These are phyloP conservation scores for Solanum virginianum DNA, from an alignment of 257 asterid genomes.

Conservation along the genomic window DNA sequence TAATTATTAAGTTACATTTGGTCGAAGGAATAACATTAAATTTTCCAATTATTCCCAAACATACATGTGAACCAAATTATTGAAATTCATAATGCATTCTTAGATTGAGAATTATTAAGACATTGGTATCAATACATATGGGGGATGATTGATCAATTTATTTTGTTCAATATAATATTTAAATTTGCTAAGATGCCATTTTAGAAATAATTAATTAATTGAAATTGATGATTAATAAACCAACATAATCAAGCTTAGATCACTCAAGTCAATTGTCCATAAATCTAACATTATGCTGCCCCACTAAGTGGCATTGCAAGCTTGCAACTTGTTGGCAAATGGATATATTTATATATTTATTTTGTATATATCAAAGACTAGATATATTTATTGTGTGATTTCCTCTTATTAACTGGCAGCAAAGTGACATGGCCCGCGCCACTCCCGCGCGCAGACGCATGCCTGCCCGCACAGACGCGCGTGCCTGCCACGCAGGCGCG, in stretches of 20 bases:
- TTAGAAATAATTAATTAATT: neutral
- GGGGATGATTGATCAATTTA: neutral
- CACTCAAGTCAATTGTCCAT: neutral
- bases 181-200: neutral
- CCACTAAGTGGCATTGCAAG: neutral
- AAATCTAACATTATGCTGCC: neutral
- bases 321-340: neutral
- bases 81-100: neutral
- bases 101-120: neutral
- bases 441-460: too few species aligned
- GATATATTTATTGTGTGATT: neutral
- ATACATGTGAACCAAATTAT: neutral
- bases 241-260: neutral
- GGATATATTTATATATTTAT: neutral
- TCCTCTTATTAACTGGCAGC: neutral
- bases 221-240: neutral
- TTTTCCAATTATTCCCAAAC: neutral
- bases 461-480: too few species aligned
- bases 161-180: neutral
- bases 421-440: too few species aligned
- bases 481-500: too few species aligned
- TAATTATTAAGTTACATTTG: neutral
- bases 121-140: neutral
- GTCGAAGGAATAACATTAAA: neutral
- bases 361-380: neutral